Evolutionary conservation across 2,329 filamentous ascomycete genomes (phyloP).

Genomic region (Pseudogymnoascus sp.): DNA sequence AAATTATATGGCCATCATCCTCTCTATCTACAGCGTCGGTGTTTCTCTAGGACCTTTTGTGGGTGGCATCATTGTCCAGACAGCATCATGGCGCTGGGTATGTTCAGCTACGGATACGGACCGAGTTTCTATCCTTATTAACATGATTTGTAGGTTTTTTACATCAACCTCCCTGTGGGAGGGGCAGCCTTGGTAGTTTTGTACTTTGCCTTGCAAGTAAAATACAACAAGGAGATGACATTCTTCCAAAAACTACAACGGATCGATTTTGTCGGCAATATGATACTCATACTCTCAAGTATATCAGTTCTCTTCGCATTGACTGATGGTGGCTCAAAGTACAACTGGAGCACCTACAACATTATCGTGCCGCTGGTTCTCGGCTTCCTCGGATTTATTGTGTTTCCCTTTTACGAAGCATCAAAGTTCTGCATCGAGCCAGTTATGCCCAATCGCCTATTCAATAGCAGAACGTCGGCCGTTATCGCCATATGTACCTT

Average conservation of each 20-base stretch:
- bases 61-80: slow-evolving; percentile 34
- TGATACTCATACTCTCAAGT: slow-evolving; percentile 33
- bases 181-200: background rate
- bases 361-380: slow-evolving; percentile 37
- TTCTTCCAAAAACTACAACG: slow-evolving; percentile 29
- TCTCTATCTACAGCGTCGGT: slow-evolving; percentile 34
- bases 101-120: slow-evolving; percentile 17
- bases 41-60: slow-evolving; percentile 32
- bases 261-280: slow-evolving; percentile 37
- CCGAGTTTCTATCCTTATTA: background rate
- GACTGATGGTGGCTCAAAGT: slow-evolving; percentile 34
- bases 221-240: slow-evolving; percentile 26
- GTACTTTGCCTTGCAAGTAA: slow-evolving; percentile 24
- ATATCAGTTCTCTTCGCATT: slow-evolving; percentile 36
- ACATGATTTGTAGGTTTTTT: slow-evolving; percentile 1
- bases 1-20: slow-evolving; percentile 32
- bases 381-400: slow-evolving; percentile 32
- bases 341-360: slow-evolving; percentile 34
- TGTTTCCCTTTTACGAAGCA: slow-evolving; percentile 22
- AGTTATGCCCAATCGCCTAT: slow-evolving; percentile 10
- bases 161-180: slow-evolving; percentile 21
- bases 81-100: slow-evolving; percentile 38
- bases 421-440: slow-evolving; percentile 12
- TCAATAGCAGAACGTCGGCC: slow-evolving; percentile 10
- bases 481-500: slow-evolving; percentile 27